Conservation (phyloP, 225 moss, liverwort and hornwort genomes). For the Sphagnum tenellum region DNA sequence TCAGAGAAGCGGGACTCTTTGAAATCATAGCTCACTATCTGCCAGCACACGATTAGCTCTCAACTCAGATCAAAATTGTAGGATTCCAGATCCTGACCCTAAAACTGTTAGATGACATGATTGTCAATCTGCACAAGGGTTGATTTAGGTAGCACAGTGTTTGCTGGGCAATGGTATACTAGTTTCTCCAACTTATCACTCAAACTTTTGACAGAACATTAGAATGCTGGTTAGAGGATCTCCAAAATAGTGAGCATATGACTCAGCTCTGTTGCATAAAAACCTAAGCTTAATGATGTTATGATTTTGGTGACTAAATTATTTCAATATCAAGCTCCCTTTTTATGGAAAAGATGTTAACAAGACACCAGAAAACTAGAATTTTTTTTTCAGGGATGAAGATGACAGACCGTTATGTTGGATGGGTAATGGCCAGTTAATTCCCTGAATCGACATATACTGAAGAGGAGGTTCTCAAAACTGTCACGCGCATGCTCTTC, state of each 20-base stretch:
- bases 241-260: too few relatives aligned
- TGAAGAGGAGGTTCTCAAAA: constrained; percentile 83
- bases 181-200: too few relatives aligned
- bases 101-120: not conserved
- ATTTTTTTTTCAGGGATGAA: not conserved
- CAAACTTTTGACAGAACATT: too few relatives aligned
- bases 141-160: not conserved
- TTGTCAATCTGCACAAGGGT: not conserved
- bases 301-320: not conserved
- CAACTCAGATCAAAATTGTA: too few relatives aligned
- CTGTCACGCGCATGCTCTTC: constrained; percentile 95
- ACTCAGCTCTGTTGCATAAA: not conserved
- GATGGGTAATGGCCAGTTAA: constrained; percentile 68
- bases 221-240: too few relatives aligned
- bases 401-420: constrained; percentile 52
- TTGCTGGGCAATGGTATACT: too few relatives aligned
- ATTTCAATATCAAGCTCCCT: not conserved
- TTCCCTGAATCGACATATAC: constrained; percentile 81
- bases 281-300: not conserved
- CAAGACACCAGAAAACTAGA: not conserved
- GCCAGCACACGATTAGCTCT: not conserved
- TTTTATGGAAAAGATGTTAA: not conserved
- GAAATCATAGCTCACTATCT: constrained; percentile 94
- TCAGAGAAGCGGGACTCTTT: constrained; percentile 59
- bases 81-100: too few relatives aligned